A percentile compares a stretch with the other conserved stretches of the same genome.
Evolutionary conservation across 2,329 filamentous ascomycete species (phyloP).

Genomic region (Clonostachys solani): DNA sequence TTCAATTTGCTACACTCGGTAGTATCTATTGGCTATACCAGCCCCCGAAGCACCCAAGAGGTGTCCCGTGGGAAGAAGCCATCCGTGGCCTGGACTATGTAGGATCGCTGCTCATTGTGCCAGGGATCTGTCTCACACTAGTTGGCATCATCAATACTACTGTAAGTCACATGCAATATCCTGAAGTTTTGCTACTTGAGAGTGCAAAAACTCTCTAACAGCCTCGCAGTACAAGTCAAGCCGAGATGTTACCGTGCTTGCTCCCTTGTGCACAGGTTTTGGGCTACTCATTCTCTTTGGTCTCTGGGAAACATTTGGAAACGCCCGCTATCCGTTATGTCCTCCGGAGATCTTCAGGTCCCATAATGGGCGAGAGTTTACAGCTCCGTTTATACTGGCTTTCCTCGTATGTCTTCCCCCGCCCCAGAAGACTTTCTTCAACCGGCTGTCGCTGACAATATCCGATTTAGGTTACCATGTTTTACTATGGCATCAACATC

Average conservation of each 20-base stretch:
- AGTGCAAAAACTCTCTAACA: background rate
- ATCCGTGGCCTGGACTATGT: slow-evolving; percentile 29
- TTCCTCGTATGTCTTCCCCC: slow-evolving; percentile 23
- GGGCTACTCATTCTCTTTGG: slow-evolving; percentile 24
- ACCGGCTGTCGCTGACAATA: too few species aligned
- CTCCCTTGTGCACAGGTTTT: slow-evolving; percentile 25
- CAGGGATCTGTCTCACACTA: slow-evolving; percentile 25
- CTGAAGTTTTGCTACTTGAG: slow-evolving; percentile 1
- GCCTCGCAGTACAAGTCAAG: slow-evolving; percentile 2
- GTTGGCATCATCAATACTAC: slow-evolving; percentile 32
- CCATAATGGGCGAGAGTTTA: slow-evolving; percentile 38
- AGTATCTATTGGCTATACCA: slow-evolving; percentile 30
- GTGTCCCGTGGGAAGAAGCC: slow-evolving; percentile 23
- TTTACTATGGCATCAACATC: slow-evolving; percentile 41
- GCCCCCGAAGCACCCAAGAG: slow-evolving; percentile 21
- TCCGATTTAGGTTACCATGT: slow-evolving; percentile 30
- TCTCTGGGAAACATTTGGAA: slow-evolving; percentile 29
- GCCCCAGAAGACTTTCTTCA: too few species aligned
- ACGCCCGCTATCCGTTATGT: slow-evolving; percentile 29
- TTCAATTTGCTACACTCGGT: slow-evolving; percentile 33
- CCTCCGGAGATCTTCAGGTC: slow-evolving; percentile 37
- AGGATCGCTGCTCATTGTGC: slow-evolving; percentile 27
- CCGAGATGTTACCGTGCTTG: slow-evolving; percentile 21
- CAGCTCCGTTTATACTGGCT: slow-evolving; percentile 34
- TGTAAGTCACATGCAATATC: slow-evolving; percentile 17